Base-by-base conservation (phyloP, 1,284 basidiomycete genomes). In the Lignosus rhinocerotis region DNA sequence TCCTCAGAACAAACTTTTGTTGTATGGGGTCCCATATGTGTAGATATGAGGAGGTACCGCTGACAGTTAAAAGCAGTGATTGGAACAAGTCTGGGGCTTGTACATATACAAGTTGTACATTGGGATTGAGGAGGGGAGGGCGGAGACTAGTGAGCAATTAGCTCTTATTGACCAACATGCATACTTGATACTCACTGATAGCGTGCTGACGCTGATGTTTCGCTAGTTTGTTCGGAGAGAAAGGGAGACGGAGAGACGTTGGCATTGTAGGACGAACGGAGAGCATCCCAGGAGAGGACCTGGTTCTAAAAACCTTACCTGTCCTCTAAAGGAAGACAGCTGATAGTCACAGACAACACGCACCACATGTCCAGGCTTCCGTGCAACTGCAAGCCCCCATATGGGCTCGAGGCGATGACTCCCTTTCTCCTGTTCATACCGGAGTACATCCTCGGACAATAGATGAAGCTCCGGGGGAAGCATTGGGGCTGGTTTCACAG, bases 1-100 rank as follows among this genome's bases (percentile, higher is more conserved):
- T 9, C 65, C 70, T 16, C 67, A 78, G 75, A 1, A 78, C 65
- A 64, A 92, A 90, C 16, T 69, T 74, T 62, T 89, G 83, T 5
- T 67, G 67, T 0, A 36, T 39, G 2, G 70, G 41, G 67, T 90
- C 78, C 90, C 90, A 92, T 6, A 72, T 71, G 66, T 87, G 81
- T 33, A 88, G 71, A 3, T 75, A 65, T 10, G 90, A 92, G 1
- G 90, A 87, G 5, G 80, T 79, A 31, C 90, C 90, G 31, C 85
- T 74, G 8, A 86, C 74, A 4, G 80, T 81, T 68, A 78, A 75
- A 55, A 78, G 78, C 21, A 92, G 75, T 3, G 79, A 81, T 17
- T 70, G 61, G 19, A 87, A 70, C 10, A 90, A 68, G 19, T 85
- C 80, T 12, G 66, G 59, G 52, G 80, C 73, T 3, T 74, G 70